Evolutionary conservation across 1,284 basidiomycete species (phyloP).

Genomic region (Termitomyces sp.): DNA sequence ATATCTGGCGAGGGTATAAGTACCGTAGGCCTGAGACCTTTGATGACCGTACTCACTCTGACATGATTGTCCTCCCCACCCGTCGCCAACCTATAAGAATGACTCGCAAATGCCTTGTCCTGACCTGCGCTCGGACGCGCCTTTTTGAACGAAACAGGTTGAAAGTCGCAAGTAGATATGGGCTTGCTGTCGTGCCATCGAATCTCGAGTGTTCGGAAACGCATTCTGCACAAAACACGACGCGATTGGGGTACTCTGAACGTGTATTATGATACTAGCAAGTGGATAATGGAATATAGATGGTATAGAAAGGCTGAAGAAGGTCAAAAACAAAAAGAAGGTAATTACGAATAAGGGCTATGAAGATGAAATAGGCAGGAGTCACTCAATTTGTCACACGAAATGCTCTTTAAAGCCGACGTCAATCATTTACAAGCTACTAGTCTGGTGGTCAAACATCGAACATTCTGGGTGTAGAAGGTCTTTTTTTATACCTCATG

Average conservation of each 20-base stretch:
- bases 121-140: constrained; percentile 56
- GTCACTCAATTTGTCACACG: constrained; percentile 14
- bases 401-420: constrained; percentile 1
- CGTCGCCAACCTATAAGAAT: constrained; percentile 87
- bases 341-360: neutral
- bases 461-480: neutral
- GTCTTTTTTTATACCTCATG: neutral
- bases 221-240: constrained; percentile 41
- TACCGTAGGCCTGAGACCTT: constrained; percentile 4
- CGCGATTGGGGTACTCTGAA: constrained; percentile 14
- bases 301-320: neutral
- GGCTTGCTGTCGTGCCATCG: constrained; percentile 95
- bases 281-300: neutral
- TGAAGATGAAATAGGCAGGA: constrained; percentile 6
- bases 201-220: constrained; percentile 82
- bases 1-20: constrained; percentile 52
- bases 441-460: neutral
- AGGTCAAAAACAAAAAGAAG: constrained; percentile 6
- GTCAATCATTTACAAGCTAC: neutral
- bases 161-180: constrained; percentile 93
- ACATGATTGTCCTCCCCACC: constrained; percentile 98
- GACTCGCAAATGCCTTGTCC: constrained; percentile 52
- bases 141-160: constrained; percentile 72
- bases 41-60: constrained; percentile 55
- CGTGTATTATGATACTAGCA: constrained; percentile 13